Evolutionary conservation across 768 basidiomycete species (phyloP), one percentile per base, ranked within the genome.

Genomic region (Cyclocybe cylindracea): DNA sequence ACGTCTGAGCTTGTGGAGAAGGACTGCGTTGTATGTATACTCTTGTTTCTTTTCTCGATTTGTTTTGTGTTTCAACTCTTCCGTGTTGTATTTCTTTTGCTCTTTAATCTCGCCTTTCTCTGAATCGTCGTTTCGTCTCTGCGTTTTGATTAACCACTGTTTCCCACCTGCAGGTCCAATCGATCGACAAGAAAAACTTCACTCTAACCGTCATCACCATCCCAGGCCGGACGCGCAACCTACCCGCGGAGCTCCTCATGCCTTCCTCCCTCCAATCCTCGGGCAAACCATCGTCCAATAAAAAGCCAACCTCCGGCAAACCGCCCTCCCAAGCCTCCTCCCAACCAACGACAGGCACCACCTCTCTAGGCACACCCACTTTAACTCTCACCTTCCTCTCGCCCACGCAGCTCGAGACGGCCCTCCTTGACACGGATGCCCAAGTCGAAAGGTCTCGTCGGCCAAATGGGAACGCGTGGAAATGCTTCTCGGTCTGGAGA

Each of bases 391-490:
- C 65, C 2, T 72, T 79, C 47, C 71, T 71, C 3, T 72, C 67
- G 39, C 77, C 82, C 1, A 62, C 70, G 2, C 77, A 77, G 61
- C 72, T 86, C 11, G 84, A 85, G 62, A 76, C 70, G 1, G 76
- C 63, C 1, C 51, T 85, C 6, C 68, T 84, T 7, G 81, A 84
- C 48, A 63, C 74, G 0, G 80, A 84, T 50, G 80, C 77, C 2
- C 72, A 79, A 3, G 67, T 83, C 1, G 71, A 75, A 9, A 72
- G 69, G 43, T 39, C 63, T 9, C 67, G 68, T 47, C 59, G 78
- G 24, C 73, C 77, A 2, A 74, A 79, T 51, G 78, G 74, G 6
- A 80, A 82, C 51, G 81, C 82, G 4, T 84, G 82, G 82, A 85
- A 85, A 61, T 61, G 64, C 7, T 70, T 85, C 55, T 77, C 78